Evolutionary conservation across 2,329 filamentous ascomycete genomes (phyloP).

Genomic region (Diaporthe sp.): DNA sequence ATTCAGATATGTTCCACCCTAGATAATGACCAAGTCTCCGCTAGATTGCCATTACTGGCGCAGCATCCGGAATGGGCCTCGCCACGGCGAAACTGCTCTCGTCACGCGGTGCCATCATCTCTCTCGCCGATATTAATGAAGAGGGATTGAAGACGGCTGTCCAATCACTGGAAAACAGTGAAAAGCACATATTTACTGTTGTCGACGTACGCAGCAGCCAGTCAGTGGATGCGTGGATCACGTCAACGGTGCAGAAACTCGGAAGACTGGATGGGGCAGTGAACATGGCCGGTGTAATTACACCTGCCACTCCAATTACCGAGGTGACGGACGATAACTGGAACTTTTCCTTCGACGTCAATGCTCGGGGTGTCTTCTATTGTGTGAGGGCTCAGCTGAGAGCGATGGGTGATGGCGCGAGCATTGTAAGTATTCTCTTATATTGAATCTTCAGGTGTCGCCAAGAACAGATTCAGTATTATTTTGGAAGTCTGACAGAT

Average conservation of each 20-base stretch:
- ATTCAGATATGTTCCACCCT: not conserved
- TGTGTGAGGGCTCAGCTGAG: slow-evolving; percentile 4
- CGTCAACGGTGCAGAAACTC: not conserved
- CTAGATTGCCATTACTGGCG: not conserved
- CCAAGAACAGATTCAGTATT: not conserved
- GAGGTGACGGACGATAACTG: not conserved
- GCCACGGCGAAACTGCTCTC: slow-evolving; percentile 2
- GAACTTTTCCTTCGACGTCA: slow-evolving; percentile 1
- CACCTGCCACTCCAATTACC: not conserved
- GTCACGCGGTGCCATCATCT: not conserved
- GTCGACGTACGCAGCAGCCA: slow-evolving; percentile 4
- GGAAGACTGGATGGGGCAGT: slow-evolving; percentile 5
- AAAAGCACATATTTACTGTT: slow-evolving; percentile 1
- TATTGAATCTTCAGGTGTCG: not conserved
- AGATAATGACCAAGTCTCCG: not conserved
- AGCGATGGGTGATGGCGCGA: not conserved
- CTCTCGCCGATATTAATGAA: not conserved
- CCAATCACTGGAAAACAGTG: not conserved
- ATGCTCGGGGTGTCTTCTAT: not conserved
- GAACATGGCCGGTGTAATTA: slow-evolving; percentile 2
- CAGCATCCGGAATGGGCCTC: not conserved
- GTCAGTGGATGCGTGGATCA: not conserved
- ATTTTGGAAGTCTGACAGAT: not conserved
- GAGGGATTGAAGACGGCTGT: not conserved
- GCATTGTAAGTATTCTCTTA: not conserved